A percentile compares a stretch with the other conserved stretches of the same genome.
phyloP scores from a whole-genome alignment of 257 asterid species.

The Nicotiana otophora region DNA sequence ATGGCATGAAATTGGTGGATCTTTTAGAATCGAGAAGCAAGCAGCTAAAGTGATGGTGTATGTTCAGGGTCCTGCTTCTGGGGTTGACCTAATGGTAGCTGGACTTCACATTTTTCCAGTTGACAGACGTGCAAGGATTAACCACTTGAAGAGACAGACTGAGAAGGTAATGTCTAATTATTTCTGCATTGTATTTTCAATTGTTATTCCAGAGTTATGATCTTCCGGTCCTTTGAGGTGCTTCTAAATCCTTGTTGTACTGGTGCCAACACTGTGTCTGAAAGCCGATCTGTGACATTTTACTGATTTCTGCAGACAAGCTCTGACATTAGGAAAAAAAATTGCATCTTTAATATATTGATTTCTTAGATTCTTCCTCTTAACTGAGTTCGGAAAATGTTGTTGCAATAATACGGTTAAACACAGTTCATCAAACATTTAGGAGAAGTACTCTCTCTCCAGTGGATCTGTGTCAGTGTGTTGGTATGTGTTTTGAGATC shows the following conservation, averaged over 20 bases:
- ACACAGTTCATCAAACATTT: not conserved
- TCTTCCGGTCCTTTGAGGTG: not conserved
- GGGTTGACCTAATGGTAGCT: slow-evolving; percentile 76
- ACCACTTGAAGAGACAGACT: slow-evolving; percentile 43
- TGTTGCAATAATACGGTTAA: not conserved
- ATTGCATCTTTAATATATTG: not conserved
- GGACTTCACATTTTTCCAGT: slow-evolving; percentile 84
- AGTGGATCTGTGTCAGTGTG: not conserved
- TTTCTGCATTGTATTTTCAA: not conserved
- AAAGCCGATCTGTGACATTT: not conserved
- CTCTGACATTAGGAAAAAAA: not conserved
- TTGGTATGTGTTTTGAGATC: not conserved
- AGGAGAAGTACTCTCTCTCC: not conserved
- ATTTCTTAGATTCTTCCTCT: not conserved
- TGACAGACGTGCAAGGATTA: slow-evolving; percentile 56
- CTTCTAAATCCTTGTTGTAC: not conserved
- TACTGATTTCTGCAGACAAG: not conserved
- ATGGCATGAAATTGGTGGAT: slow-evolving; percentile 93
- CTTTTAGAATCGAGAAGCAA: slow-evolving; percentile 80
- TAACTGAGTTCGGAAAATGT: not conserved
- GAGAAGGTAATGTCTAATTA: slow-evolving; percentile 48
- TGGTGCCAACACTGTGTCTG: not conserved
- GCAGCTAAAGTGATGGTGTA: slow-evolving; percentile 62
- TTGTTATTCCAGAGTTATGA: not conserved
- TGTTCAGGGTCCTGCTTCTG: slow-evolving; percentile 80